Evolutionary conservation across 2,329 filamentous ascomycete genomes (phyloP).

Genomic region (Colletotrichum sp.): DNA sequence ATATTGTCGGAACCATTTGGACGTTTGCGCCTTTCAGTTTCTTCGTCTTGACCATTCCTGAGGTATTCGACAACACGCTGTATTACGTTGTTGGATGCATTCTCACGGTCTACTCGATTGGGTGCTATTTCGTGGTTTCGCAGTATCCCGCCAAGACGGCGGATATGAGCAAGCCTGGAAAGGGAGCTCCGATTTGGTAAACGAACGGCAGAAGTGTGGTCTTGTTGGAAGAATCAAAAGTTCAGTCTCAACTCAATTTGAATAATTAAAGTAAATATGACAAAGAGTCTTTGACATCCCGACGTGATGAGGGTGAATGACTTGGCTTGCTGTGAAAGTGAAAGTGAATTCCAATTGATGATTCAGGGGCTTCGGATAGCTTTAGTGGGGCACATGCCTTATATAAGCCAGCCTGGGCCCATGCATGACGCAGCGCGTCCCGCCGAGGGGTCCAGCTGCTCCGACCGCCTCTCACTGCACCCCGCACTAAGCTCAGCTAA

Average conservation of each 20-base stretch:
- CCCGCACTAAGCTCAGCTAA: not conserved
- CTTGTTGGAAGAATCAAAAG: too few species aligned
- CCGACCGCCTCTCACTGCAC: not conserved
- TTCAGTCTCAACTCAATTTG: too few species aligned
- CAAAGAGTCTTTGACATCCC: not conserved
- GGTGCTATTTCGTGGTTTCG: not conserved
- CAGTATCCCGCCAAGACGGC: not conserved
- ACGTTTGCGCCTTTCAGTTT: not conserved
- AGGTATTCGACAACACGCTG: not conserved
- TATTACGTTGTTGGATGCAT: not conserved
- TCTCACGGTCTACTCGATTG: not conserved
- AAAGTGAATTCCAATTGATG: not conserved
- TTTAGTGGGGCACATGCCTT: not conserved
- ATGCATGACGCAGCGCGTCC: not conserved
- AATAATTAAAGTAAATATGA: not conserved
- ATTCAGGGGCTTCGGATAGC: not conserved
- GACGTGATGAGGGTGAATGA: not conserved
- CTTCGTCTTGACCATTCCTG: not conserved
- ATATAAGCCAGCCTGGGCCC: not conserved
- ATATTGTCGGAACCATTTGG: slow-evolving; percentile 2
- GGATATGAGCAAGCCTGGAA: not conserved
- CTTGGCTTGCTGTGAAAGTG: not conserved
- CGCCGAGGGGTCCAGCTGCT: not conserved
- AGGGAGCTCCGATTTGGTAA: not conserved
- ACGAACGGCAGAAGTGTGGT: not conserved